Conservation (phyloP, 768 basidiomycete species). For the Serpula lacrymans region DNA sequence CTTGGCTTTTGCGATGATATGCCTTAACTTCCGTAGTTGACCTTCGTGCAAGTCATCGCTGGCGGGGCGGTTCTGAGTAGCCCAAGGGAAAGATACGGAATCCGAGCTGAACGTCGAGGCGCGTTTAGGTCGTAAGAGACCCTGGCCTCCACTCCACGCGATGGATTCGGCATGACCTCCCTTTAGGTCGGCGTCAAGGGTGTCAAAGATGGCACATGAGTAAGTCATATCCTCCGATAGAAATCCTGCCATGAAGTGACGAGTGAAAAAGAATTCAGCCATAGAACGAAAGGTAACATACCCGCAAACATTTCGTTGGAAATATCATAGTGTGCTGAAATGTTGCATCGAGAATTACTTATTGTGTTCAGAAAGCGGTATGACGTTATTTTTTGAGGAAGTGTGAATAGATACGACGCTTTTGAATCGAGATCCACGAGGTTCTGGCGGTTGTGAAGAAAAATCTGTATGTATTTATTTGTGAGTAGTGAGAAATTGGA, state of each 20-base stretch:
- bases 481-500: not conserved
- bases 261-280: slow-evolving; percentile 3
- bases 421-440: slow-evolving; percentile 48
- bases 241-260: slow-evolving; percentile 46
- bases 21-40: slow-evolving; percentile 58
- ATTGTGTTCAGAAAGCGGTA: slow-evolving; percentile 65
- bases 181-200: slow-evolving; percentile 56
- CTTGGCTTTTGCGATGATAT: slow-evolving; percentile 62
- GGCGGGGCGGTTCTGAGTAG: slow-evolving; percentile 3
- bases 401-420: slow-evolving; percentile 49
- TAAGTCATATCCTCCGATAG: slow-evolving; percentile 75
- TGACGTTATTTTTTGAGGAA: slow-evolving; percentile 53
- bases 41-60: slow-evolving; percentile 40
- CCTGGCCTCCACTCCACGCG: slow-evolving; percentile 37
- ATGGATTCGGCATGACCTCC: slow-evolving; percentile 15
- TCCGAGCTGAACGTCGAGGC: slow-evolving; percentile 19
- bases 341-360: slow-evolving; percentile 61
- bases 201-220: slow-evolving; percentile 67
- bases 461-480: slow-evolving; percentile 42
- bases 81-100: slow-evolving; percentile 1
- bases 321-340: slow-evolving; percentile 77
- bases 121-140: slow-evolving; percentile 25
- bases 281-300: slow-evolving; percentile 25
- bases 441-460: slow-evolving; percentile 52
- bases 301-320: slow-evolving; percentile 74